Base-by-base conservation (phyloP, 2,329 filamentous ascomycete genomes). In the Diaporthe batatas region DNA sequence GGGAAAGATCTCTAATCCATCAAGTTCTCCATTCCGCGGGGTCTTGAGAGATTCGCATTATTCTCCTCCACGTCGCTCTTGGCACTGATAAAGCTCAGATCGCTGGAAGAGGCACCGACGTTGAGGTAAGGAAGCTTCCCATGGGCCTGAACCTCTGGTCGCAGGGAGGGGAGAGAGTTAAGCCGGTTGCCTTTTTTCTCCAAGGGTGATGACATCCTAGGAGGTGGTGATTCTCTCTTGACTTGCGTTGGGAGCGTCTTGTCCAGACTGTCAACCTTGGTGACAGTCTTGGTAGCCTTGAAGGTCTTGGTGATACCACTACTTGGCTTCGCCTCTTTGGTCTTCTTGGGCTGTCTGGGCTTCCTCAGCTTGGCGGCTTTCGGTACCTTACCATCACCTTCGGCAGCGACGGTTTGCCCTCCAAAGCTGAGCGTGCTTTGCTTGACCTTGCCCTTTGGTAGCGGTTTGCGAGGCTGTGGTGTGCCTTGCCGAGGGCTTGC, bases 401-500 rank as follows among this genome's bases (percentile, higher is more conserved):
- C 47, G 16, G 68, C 65, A 53, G 77, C 76, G 59, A 75, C 75
- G 16, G 78, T 74, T 51, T 77, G 72, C 44, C 72, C 76, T 42
- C 77, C 79, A 73, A 90, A 89, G 0, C 79, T 76, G 42, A 91
- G 83, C 74, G 83, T 86, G 75, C 83, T 85, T 77, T 91, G 90
- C 78, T 87, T 90, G 58, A 83, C 75, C 76, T 84, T 87, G 23
- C 76, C 72, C 65, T 77, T 80, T 72, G 76, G 73, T 18, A 75
- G 77, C 69, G 78, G 80, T 79, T 84, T 87, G 73, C 78, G 81
- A 44, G 84, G 83, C 21, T 84, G 77, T 25, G 82, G 78, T 62
- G 82, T 81, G 29, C 82, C 82, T 32, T 85, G 81, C 76, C 83
- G 86, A 54, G 90, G 90, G 77, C 88, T 91, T 25, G 89, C 85